Evolutionary conservation across 1,284 basidiomycete species (phyloP), one percentile per base, ranked within the genome.

Genomic region (Pseudozyma sp.): DNA sequence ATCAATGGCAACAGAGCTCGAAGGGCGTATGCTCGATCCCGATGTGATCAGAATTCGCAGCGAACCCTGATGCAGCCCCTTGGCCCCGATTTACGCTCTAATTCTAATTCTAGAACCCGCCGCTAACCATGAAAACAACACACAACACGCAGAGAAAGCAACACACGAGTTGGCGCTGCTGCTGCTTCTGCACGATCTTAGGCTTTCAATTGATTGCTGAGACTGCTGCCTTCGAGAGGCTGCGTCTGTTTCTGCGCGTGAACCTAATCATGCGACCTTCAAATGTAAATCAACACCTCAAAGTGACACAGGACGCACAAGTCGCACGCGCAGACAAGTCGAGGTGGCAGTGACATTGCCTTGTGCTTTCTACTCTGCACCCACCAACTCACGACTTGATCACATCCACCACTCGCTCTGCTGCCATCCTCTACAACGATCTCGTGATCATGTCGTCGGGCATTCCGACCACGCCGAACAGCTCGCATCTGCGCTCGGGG

Each of bases 401-500:
- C 38, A 40, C 51, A 42, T 16, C 8, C 6, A 36, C n/a, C n/a
- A 38, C 34, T 13, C 40, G 40, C 40, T 13, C 40, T 13, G 40
- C n/a, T 13, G 11, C 31, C 48, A 9, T 16, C 48, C 12, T 14
- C 14, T 31, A 9, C 19, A 18, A 21, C 42, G 13, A 43, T 16
- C 25, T 42, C 25, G 56, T 50, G 50, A 65, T 45, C 62, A 65
- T 63, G 50, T 59, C 62, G 69, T 59, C 70, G 70, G 71, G 71
- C 35, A 58, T 74, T 55, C 71, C 71, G 62, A 74, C 66, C 16
- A 74, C 71, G 48, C 71, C 71, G 61, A 69, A 61, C 55, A 65
- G 64, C 50, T 63, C 64, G 18, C 64, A 74, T 39, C 35, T 69
- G 34, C 74, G 74, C 16, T 76, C 70, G 54, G 61, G 62, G 12